Percentiles rank a stretch among this genome's conserved stretches.
Conservation (phyloP, 2,329 filamentous ascomycete genomes). For the Pyrenochaeta sp. region DNA sequence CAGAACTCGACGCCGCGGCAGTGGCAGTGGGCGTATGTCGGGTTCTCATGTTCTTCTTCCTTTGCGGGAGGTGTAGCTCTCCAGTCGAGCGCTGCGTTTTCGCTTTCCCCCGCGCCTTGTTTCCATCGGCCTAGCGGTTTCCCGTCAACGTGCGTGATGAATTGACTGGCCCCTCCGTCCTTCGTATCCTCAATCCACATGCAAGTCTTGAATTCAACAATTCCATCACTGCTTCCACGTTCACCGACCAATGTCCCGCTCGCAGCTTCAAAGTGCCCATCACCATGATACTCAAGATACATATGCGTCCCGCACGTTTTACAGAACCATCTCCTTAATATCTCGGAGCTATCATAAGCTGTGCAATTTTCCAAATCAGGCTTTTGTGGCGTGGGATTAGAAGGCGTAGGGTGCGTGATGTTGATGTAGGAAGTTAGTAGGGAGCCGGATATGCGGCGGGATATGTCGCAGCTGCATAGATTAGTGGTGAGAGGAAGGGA, state of each 20-base stretch:
- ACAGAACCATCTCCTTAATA: constrained; percentile 53
- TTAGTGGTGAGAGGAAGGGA: constrained; percentile 54
- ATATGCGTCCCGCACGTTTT: constrained; percentile 54
- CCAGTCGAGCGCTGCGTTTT: constrained; percentile 35
- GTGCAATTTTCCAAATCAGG: constrained; percentile 37
- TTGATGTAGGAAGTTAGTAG: constrained; percentile 51
- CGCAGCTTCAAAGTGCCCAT: constrained; percentile 48
- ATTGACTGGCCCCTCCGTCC: constrained; percentile 61
- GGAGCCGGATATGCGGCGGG: constrained; percentile 57
- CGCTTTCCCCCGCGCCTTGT: constrained; percentile 26
- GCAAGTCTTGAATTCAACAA: constrained; percentile 48
- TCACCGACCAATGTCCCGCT: constrained; percentile 49
- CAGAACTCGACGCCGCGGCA: constrained; percentile 58
- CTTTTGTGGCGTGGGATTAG: constrained; percentile 10
- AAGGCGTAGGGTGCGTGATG: constrained; percentile 41
- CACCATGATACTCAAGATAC: constrained; percentile 51
- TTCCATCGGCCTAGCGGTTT: constrained; percentile 27
- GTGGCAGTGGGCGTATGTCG: constrained; percentile 54
- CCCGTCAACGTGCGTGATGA: constrained; percentile 51
- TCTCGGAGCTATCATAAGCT: constrained; percentile 50
- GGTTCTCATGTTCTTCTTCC: constrained; percentile 14
- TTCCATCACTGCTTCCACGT: constrained; percentile 38
- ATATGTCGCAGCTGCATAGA: constrained; percentile 61
- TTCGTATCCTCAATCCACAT: constrained; percentile 61
- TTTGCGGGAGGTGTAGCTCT: constrained; percentile 2